Conservation (phyloP, 768 basidiomycete genomes). For the Phanerodontia chrysosporium region DNA sequence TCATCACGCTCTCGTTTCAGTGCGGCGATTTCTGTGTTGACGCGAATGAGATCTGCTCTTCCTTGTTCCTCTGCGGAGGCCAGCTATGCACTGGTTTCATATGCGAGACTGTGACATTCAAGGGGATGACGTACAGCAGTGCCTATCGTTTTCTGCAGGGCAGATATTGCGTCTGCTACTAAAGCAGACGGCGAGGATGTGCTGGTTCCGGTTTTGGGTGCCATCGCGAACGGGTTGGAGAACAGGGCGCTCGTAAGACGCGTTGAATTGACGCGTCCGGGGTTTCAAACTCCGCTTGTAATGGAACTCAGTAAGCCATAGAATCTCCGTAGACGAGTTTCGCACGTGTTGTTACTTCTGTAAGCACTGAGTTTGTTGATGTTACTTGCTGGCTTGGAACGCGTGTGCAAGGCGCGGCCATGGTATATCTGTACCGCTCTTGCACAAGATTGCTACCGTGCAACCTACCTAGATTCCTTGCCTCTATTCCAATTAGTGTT, state of each 20-base stretch:
- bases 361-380: no score
- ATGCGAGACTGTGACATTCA: not conserved
- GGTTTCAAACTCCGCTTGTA: slow-evolving; percentile 5
- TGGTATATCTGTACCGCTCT: not conserved
- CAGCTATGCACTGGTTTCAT: slow-evolving; percentile 29
- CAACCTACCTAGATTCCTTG: not conserved
- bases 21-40: slow-evolving; percentile 40
- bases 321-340: not conserved
- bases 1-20: slow-evolving; percentile 49
- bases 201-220: not conserved
- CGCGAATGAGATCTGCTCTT: slow-evolving; percentile 47
- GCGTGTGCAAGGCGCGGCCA: not conserved
- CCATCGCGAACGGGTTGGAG: not conserved
- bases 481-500: not conserved
- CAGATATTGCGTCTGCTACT: slow-evolving; percentile 37
- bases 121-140: slow-evolving; percentile 31
- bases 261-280: slow-evolving; percentile 1
- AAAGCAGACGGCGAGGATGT: slow-evolving; percentile 27
- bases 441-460: not conserved
- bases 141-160: slow-evolving; percentile 37
- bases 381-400: not conserved
- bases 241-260: not conserved
- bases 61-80: slow-evolving; percentile 53
- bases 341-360: not conserved
- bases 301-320: not conserved